Evolutionary conservation across 805 yeast species (phyloP), one percentile per base, ranked within the genome.

Genomic region (Candida oleophila): DNA sequence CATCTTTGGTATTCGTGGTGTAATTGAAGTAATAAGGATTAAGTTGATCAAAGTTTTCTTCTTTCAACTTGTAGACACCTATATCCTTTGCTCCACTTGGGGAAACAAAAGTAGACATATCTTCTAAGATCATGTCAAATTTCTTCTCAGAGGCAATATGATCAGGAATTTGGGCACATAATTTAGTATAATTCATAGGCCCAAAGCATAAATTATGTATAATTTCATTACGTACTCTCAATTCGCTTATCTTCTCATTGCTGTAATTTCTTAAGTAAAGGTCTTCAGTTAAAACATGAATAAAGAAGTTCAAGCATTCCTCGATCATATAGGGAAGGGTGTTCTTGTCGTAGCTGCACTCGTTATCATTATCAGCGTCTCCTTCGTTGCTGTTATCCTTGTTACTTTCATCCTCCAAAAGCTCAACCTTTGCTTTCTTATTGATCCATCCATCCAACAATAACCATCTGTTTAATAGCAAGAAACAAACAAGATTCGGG

Each of bases 151-250:
- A 72, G 0, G 82, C 68, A 32, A 90, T 71, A 54, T 84, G 87
- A 43, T 90, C 97, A 0, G 97, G 92, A 2, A 90, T 76, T 14
- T 74, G 77, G 2, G 79, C 67, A 47, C 84, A 76, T 16, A 94
- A 65, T 46, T 87, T 87, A 2, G 94, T 80, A 59, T 83, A 91
- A 19, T 82, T 73, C 71, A 83, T 68, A 2, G 86, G 83, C 25
- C 83, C 82, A 68, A 89, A 87, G 51, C 95, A 83, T n/a, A 92
- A 69, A 2, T 82, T 76, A 57, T 94, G 97, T 19, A 89, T 73
- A n/a, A 92, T 81, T 55, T 91, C 97, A 38, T 78, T 74, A 47
- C 69, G 72, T 22, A 89, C 76, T 43, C 82, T 72, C 12, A 65
- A 61, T 47, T 77, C 78, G 9, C 72, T 71, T 1, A 81, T 71